Conservation (phyloP, 179 eudicot species). For the Patellifolia procumbens region DNA sequence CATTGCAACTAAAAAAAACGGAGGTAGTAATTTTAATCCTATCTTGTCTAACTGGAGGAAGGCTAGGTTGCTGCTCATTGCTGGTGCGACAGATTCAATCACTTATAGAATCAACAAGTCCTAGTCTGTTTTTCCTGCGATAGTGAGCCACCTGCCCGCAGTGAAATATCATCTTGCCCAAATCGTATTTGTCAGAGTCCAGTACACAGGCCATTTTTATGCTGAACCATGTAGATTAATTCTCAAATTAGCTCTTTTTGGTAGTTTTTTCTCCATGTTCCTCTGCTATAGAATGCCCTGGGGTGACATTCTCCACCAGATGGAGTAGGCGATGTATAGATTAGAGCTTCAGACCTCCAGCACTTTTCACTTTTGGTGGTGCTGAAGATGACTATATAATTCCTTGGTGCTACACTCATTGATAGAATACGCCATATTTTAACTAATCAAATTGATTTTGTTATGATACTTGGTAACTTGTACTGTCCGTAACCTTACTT, state of each 20-base stretch:
- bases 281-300: neutral
- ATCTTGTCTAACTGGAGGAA: neutral
- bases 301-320: neutral
- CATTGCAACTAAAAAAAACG: no score
- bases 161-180: neutral
- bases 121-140: neutral
- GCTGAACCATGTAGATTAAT: neutral
- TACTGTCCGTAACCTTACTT: neutral
- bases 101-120: no score
- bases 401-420: neutral
- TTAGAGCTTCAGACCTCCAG: neutral
- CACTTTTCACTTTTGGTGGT: neutral
- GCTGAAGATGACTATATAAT: neutral
- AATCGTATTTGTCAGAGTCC: neutral
- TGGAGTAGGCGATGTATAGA: neutral
- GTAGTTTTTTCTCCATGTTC: neutral
- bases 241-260: neutral
- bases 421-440: neutral
- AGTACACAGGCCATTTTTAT: neutral
- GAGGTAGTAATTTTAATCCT: no score
- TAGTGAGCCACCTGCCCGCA: neutral
- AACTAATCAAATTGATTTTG: neutral
- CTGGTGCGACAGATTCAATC: neutral
- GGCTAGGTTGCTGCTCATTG: neutral
- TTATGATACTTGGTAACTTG: neutral